Percentiles rank a stretch among this genome's conserved stretches.
Conservation (phyloP, 2,329 filamentous ascomycete species). For the Lasiodiplodia hormozganensis region DNA sequence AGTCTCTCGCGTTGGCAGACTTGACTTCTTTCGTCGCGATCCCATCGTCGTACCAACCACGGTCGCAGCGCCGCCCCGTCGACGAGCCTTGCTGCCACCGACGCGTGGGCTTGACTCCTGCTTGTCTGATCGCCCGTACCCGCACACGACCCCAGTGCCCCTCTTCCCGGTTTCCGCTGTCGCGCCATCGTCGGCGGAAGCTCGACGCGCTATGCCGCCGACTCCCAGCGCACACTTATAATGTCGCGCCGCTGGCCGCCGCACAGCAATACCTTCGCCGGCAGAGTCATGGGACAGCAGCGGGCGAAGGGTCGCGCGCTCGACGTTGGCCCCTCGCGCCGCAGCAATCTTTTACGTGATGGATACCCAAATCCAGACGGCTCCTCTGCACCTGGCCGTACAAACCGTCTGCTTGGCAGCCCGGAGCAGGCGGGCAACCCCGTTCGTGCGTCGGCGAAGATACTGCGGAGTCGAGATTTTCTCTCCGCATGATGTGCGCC, state of each 20-base stretch:
- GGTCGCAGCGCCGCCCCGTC: constrained; percentile 10
- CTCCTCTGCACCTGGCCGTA: constrained; percentile 5
- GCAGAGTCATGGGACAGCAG: constrained; percentile 12
- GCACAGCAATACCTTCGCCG: not conserved
- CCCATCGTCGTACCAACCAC: constrained; percentile 7
- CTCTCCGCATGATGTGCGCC: constrained; percentile 29
- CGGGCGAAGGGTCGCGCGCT: not conserved
- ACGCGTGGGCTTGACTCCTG: not conserved
- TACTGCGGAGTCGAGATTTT: constrained; percentile 26
- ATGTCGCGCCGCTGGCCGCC: constrained; percentile 7
- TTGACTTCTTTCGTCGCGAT: constrained; percentile 10
- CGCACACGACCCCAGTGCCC: constrained; percentile 13
- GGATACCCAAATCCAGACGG: constrained; percentile 14
- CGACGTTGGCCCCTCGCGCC: not conserved
- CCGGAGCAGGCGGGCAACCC: constrained; percentile 5
- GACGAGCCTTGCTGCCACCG: not conserved
- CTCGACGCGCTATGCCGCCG: not conserved
- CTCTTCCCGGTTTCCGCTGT: not conserved
- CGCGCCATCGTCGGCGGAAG: constrained; percentile 7
- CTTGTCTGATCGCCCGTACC: constrained; percentile 18
- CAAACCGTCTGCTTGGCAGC: constrained; percentile 7
- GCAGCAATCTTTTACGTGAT: constrained; percentile 27
- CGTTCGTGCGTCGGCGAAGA: constrained; percentile 21
- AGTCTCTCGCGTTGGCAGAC: not conserved
- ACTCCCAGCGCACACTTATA: not conserved